Evolutionary conservation across 176 grass and related monocot genomes (phyloP).

Genomic region (Avena insularis): DNA sequence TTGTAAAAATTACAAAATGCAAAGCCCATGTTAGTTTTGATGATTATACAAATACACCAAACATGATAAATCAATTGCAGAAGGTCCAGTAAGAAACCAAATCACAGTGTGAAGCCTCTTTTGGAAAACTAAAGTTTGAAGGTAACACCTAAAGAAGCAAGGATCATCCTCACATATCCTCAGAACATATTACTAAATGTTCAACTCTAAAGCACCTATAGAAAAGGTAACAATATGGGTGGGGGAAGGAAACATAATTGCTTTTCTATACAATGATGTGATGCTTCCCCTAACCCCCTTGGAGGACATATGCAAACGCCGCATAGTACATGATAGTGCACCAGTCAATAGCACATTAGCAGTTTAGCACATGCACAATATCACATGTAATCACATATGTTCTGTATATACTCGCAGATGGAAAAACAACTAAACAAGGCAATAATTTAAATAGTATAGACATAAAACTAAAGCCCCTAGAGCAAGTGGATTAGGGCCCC

Average conservation of each 20-base stretch:
- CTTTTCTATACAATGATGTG: not conserved
- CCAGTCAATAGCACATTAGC: not conserved
- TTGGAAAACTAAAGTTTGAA: not conserved
- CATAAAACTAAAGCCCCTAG: not conserved
- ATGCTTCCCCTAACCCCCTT: not conserved
- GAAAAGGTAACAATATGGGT: not conserved
- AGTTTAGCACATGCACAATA: not conserved
- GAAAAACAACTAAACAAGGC: too few relatives aligned
- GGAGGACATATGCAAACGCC: not conserved
- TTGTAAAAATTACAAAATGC: not conserved
- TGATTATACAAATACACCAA: not conserved
- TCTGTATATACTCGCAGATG: not conserved
- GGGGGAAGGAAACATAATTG: not conserved
- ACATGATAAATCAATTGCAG: not conserved
- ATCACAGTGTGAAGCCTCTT: not conserved
- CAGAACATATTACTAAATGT: not conserved
- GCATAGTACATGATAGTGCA: not conserved
- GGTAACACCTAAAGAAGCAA: not conserved
- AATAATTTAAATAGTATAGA: not conserved
- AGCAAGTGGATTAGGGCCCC: slow-evolving; percentile 17
- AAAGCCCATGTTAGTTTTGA: not conserved
- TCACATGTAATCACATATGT: not conserved
- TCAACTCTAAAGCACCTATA: not conserved
- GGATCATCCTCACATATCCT: slow-evolving; percentile 6
- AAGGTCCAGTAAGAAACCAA: not conserved